Evolutionary conservation across 2,329 filamentous ascomycete species (phyloP).

Genomic region (Chaetomium strumarium): DNA sequence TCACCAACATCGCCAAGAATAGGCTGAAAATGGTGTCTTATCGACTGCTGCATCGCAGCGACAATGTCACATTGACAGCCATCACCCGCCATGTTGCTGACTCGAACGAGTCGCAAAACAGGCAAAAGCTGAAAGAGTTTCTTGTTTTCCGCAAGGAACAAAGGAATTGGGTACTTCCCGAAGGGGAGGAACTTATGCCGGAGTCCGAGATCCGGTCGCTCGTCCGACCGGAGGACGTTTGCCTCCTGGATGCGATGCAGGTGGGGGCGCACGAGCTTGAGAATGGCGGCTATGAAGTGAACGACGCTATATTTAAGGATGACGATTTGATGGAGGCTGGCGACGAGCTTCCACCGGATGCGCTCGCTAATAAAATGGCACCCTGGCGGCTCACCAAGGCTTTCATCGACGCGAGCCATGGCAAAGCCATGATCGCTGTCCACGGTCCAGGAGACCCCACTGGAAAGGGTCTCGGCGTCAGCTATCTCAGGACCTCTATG

Average conservation of each 20-base stretch:
- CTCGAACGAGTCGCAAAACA: constrained; percentile 89
- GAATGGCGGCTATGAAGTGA: constrained; percentile 78
- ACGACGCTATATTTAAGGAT: constrained; percentile 56
- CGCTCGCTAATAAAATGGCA: constrained; percentile 80
- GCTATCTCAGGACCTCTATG: constrained; percentile 97
- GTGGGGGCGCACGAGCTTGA: constrained; percentile 85
- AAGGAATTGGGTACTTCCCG: constrained; percentile 77
- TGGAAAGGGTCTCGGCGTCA: constrained; percentile 87
- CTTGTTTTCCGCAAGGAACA: constrained; percentile 82
- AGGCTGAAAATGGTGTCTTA: constrained; percentile 94
- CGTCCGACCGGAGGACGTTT: constrained; percentile 95
- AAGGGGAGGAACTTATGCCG: constrained; percentile 70
- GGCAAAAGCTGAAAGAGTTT: constrained; percentile 96
- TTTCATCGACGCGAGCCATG: constrained; percentile 86
- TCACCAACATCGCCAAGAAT: constrained; percentile 95
- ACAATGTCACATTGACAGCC: constrained; percentile 68
- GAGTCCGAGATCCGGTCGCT: constrained; percentile 74
- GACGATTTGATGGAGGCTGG: constrained; percentile 55
- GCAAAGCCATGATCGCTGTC: constrained; percentile 93
- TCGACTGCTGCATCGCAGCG: constrained; percentile 74
- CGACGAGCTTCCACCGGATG: constrained; percentile 61
- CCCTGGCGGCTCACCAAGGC: constrained; percentile 97
- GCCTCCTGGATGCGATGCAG: constrained; percentile 92
- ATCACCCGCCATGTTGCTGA: constrained; percentile 90
- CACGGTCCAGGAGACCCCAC: constrained; percentile 95